These are phyloP conservation scores for Trichophyton rubrum DNA, from an alignment of 2,329 filamentous ascomycete genomes.

Conservation along the genomic window DNA sequence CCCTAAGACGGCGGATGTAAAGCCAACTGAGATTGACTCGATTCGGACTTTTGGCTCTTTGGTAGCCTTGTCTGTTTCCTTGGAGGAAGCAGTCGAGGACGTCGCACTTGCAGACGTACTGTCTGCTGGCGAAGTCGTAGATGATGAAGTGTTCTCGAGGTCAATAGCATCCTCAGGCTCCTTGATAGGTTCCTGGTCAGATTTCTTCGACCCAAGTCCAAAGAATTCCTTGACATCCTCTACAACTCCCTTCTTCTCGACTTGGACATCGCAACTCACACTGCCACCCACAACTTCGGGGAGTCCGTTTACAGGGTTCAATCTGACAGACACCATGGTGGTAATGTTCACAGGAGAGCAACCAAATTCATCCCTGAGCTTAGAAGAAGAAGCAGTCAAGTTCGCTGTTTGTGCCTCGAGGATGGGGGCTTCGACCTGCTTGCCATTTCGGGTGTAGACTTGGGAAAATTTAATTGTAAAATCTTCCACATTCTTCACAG, in stretches of 20 bases:
- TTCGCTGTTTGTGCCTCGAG: conserved; percentile 65
- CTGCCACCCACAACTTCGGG: conserved; percentile 64
- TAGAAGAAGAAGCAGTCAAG: conserved; percentile 66
- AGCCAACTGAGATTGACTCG: conserved; percentile 41
- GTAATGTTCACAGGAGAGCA: conserved; percentile 66
- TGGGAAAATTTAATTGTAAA: conserved; percentile 73
- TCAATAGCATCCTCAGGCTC: conserved; percentile 39
- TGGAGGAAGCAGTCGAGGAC: conserved; percentile 28
- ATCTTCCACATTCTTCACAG: conserved; percentile 70
- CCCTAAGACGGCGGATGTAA: conserved; percentile 37
- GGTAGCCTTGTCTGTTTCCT: conserved; percentile 31
- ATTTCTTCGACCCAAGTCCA: conserved; percentile 84
- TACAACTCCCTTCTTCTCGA: conserved; percentile 62
- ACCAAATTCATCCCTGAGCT: conserved; percentile 64
- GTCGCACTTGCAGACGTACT: conserved; percentile 27
- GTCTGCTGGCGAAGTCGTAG: conserved; percentile 14
- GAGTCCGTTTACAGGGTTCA: conserved; percentile 62
- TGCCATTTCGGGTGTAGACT: conserved; percentile 40
- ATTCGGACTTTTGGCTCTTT: conserved; percentile 34
- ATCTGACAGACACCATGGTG: conserved; percentile 63
- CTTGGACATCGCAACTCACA: conserved; percentile 74
- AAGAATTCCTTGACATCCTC: conserved; percentile 95
- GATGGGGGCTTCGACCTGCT: conserved; percentile 46
- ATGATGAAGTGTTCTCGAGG: conserved; percentile 24
- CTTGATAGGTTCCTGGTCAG: conserved; percentile 59